phyloP scores from a whole-genome alignment of 331 rosid genomes.

The Malus hybrid region DNA sequence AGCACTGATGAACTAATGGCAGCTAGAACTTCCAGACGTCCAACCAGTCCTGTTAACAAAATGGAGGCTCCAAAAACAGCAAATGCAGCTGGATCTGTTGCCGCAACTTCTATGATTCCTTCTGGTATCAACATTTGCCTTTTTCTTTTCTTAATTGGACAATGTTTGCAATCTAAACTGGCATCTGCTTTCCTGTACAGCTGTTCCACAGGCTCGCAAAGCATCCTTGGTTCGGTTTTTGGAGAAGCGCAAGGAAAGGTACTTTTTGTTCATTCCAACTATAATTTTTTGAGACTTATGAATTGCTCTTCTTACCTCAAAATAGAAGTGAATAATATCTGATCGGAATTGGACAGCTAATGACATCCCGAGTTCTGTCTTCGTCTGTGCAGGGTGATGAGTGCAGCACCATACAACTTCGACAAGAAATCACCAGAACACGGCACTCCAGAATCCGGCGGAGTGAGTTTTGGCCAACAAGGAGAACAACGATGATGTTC shows the following conservation, averaged over 20 bases:
- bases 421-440: slow-evolving; percentile 44
- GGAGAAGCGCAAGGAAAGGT: slow-evolving; percentile 47
- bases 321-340: background rate
- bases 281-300: background rate
- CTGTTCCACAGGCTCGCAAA: slow-evolving; percentile 86
- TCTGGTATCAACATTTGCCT: slow-evolving; percentile 41
- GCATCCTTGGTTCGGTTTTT: slow-evolving; percentile 86
- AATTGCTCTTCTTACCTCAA: background rate
- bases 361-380: slow-evolving; percentile 9
- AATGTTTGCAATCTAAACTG: background rate
- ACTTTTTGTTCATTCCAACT: background rate
- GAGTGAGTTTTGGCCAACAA: slow-evolving; percentile 38
- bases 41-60: slow-evolving; percentile 46
- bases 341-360: background rate
- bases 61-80: slow-evolving; percentile 46
- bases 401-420: slow-evolving; percentile 59
- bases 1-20: slow-evolving; percentile 62
- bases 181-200: slow-evolving; percentile 16
- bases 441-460: slow-evolving; percentile 18
- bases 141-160: background rate
- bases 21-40: slow-evolving; percentile 43
- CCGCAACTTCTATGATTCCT: slow-evolving; percentile 44
- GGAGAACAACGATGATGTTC: slow-evolving; percentile 9
- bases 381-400: slow-evolving; percentile 55
- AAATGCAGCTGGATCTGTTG: slow-evolving; percentile 24